Evolutionary conservation across 192 early-diverging fungal species (phyloP).

Genomic region (Entrophospora sp.): DNA sequence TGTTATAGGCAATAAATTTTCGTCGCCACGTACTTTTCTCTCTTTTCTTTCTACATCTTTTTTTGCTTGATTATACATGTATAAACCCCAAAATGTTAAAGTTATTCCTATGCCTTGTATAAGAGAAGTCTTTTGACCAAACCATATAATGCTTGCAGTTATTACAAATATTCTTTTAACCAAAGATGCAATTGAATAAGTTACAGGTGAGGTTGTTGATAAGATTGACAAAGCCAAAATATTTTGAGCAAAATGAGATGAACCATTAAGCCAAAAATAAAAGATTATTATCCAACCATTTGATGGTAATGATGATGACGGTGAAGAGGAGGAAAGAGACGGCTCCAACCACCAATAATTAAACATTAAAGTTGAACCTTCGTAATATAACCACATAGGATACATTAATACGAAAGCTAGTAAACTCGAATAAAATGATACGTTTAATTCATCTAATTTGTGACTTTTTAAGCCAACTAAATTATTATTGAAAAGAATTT

Average conservation of each 20-base stretch:
- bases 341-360: background rate
- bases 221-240: constrained; percentile 75
- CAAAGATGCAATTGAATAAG: constrained; percentile 78
- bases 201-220: constrained; percentile 69
- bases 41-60: constrained; percentile 45
- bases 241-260: constrained; percentile 74
- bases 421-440: constrained; percentile 74
- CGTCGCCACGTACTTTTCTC: constrained; percentile 23
- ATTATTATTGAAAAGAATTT: constrained; percentile 51
- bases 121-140: constrained; percentile 59
- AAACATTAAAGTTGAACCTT: constrained; percentile 40
- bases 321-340: background rate
- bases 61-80: constrained; percentile 79
- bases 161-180: constrained; percentile 91
- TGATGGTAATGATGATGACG: constrained; percentile 17
- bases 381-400: constrained; percentile 73
- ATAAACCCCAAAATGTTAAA: constrained; percentile 76
- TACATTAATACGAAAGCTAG: constrained; percentile 69
- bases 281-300: constrained; percentile 31
- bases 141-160: constrained; percentile 72
- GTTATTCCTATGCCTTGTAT: constrained; percentile 67
- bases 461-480: constrained; percentile 15
- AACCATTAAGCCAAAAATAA: constrained; percentile 69
- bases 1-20: constrained; percentile 13
- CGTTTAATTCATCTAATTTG: constrained; percentile 81